Base-by-base conservation (phyloP, 2,329 filamentous ascomycete genomes). In the Penicillium brasilianum region DNA sequence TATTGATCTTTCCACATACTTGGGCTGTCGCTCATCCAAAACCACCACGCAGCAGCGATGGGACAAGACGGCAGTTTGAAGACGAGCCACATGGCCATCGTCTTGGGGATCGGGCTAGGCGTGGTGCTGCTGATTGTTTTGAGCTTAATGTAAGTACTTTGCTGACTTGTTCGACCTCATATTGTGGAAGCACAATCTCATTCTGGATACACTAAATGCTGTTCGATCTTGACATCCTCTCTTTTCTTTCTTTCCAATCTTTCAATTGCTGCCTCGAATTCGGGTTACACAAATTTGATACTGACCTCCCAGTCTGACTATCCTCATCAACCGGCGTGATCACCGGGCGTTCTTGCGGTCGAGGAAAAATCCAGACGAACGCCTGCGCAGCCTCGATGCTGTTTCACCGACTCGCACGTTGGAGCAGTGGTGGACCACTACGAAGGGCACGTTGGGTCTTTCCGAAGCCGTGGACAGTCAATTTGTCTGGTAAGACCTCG, bases 351-450 rank as follows among this genome's bases (percentile, higher is more conserved):
- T 64, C 39, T 67, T 68, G 51, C 60, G 46, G 16, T 56, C 58
- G 37, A 70, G 62, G 51, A 72, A 73, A 37, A 65, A 65, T 30
- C 67, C 71, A 1, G 58, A 62, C 36, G 72, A 76, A 46, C 72
- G 74, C 18, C 60, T 78, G 60, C 72, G 71, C 55, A 75, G 69
- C 59, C 63, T 78, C 16, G 75, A 78, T 46, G 71, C 70, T 16
- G 74, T 76, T 5, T 75, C 73, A 43, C 76, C 76, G 6, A 73
- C 67, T 14, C 71, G 75, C 14, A 76, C 70, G 5, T 66, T 78
- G 16, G 75, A 76, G 49, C 68, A 77, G 51, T 78, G 76, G 75
- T 77, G 75, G 73, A 64, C 71, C 14, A 71, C 62, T 20, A 70
- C 72, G 1, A 76, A 76, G 53, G 69, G 71, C 9, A 72, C 72